A percentile compares a stretch with the other conserved stretches of the same genome.
Evolutionary conservation across 176 grass and related monocot genomes (phyloP).

Genomic region (Oryza nivara): DNA sequence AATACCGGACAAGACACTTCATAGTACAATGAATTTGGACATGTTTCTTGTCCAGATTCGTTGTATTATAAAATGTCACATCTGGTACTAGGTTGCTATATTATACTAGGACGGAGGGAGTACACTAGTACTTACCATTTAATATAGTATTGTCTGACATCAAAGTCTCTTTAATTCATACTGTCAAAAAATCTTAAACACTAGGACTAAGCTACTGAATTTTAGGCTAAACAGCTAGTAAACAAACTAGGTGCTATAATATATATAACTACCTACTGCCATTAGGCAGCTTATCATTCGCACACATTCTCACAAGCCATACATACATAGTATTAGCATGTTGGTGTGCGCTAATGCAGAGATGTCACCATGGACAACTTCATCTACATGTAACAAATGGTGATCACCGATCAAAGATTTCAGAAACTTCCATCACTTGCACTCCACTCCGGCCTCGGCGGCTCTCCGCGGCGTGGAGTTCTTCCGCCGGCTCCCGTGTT

Average conservation of each 20-base stretch:
- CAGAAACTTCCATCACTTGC: constrained; percentile 42
- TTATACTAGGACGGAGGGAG: too few relatives aligned
- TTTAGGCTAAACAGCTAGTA: background rate
- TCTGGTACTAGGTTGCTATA: too few relatives aligned
- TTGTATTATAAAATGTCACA: too few relatives aligned
- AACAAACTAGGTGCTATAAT: constrained; percentile 5
- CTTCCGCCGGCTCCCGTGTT: constrained; percentile 81
- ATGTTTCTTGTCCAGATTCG: too few relatives aligned
- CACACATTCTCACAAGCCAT: constrained; percentile 29
- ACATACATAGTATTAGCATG: background rate
- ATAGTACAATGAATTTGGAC: too few relatives aligned
- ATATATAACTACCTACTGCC: constrained; percentile 24
- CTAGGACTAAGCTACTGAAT: constrained; percentile 3
- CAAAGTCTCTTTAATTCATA: background rate
- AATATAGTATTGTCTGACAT: background rate
- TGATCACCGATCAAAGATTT: background rate
- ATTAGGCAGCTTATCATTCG: constrained; percentile 18
- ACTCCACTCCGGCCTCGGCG: constrained; percentile 79
- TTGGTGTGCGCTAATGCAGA: background rate
- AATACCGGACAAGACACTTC: too few relatives aligned
- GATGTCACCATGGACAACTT: background rate
- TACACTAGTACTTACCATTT: background rate
- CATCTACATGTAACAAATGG: constrained; percentile 33
- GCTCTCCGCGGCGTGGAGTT: constrained; percentile 74
- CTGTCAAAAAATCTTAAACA: constrained; percentile 22